Base-by-base conservation (phyloP, 2,329 filamentous ascomycete genomes). In the Xylariaceae sp. region DNA sequence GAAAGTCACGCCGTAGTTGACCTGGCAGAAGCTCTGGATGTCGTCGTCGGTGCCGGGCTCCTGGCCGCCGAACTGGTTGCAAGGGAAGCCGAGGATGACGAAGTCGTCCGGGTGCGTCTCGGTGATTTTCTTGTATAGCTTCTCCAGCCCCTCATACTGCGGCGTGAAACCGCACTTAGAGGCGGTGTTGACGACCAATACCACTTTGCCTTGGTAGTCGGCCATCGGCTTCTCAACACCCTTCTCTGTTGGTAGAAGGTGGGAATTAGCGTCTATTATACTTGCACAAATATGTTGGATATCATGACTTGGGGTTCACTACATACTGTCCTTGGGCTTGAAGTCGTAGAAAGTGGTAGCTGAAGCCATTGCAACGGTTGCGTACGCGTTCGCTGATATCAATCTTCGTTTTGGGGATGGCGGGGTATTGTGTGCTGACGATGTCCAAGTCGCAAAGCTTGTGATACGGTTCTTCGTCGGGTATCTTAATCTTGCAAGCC, bases 141-240 rank as follows among this genome's bases (percentile, higher is more conserved):
- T 88, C 80, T 99, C 93, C 49, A 99, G 89, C 29, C 90, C 91
- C 61, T 85, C 87, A 77, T 95, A 97, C 78, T 99, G 95, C 12
- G 92, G 92, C 2, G 95, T 98, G 85, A 98, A 98, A 74, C 95
- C 93, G 81, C 95, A 99, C 81, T 98, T 97, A 74, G 91, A 96
- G 66, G 95, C 95, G 1, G 93, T 97, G 86, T 99, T 99, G 79
- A 99, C 92, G 69, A 96, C 82, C 59, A 99, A 88, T 67, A 98
- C 86, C 66, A 98, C 93, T 77, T 98, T 98, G 83, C 89, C 90
- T 74, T 90, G 86, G 78, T 91, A 90, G 59, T 87, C 76, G 65
- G 79, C 71, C 64, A 98, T 82, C 57, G 86, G 79, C 71, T 88
- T 88, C 65, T 89, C 83, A 53, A 84, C 72, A 74, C 91, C 92